Evolutionary conservation across 1,284 basidiomycete genomes (phyloP), one percentile per base, ranked within the genome.

Genomic region (Leccinum pachyderme): DNA sequence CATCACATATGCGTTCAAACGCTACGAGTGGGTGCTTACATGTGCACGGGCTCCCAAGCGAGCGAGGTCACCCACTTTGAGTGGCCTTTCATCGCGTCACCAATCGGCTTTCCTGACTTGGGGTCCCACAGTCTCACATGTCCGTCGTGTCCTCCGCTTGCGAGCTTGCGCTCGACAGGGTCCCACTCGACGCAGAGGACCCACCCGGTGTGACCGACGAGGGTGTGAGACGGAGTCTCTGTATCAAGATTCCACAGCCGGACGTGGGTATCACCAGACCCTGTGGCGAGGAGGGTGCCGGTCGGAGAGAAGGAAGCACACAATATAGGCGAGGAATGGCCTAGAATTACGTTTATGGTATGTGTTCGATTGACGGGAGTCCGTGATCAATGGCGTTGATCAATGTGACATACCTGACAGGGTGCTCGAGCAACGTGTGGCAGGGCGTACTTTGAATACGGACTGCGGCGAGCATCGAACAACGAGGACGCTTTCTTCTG

Each of bases 161-260:
- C 96, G 15, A 98, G 75, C 61, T 88, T 87, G 53, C 93, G 80
- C 68, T 98, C 96, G 74, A 90, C 81, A 0, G 91, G 87, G 65
- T 98, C 95, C 96, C 96, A 99, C 68, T 98, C 97, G 3, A 95
- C 91, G 63, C 94, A 97, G 1, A 99, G 79, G 1, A 99, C 93
- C 95, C 95, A 98, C 0, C 94, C 95, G 59, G 86, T 85, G 70
- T 99, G 97, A 0, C 96, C 96, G 0, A 82, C 75, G 11, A 99
- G 80, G 8, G 88, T 90, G 70, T 93, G 90, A 49, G 92, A 91
- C 0, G 96, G 96, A 9, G 86, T 90, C 74, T 99, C 97, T 0
- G 92, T 95, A 65, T 91, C 84, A 55, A 99, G 82, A 72, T 99
- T 91, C 96, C 96, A 99, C 33, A 99, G 73, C 7, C 96, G 83